Evolutionary conservation across 192 early-diverging fungal genomes (phyloP).

Genomic region (Pilaira anomala): DNA sequence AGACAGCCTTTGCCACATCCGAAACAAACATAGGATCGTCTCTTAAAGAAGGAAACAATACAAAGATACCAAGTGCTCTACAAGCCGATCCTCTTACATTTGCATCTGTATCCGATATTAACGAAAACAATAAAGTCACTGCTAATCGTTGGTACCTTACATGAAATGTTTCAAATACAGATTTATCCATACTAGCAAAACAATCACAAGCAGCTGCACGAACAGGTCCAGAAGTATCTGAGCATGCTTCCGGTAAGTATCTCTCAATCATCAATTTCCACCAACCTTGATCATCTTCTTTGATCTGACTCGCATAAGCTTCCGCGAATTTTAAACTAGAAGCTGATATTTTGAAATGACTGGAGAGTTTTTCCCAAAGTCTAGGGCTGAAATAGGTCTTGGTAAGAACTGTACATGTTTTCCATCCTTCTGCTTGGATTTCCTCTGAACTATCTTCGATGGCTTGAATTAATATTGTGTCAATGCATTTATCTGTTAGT

Average conservation of each 20-base stretch:
- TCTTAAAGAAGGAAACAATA: slow-evolving; percentile 50
- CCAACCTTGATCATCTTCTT: slow-evolving; percentile 24
- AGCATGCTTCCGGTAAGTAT: slow-evolving; percentile 43
- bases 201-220: slow-evolving; percentile 48
- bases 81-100: slow-evolving; percentile 61
- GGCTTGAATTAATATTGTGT: not conserved
- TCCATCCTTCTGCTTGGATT: slow-evolving; percentile 40
- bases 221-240: slow-evolving; percentile 34
- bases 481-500: slow-evolving; percentile 1
- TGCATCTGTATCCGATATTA: slow-evolving; percentile 51
- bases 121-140: slow-evolving; percentile 42
- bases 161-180: slow-evolving; percentile 39
- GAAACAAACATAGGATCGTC: slow-evolving; percentile 58
- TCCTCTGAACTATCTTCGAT: not conserved
- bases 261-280: slow-evolving; percentile 41
- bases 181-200: slow-evolving; percentile 39
- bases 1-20: slow-evolving; percentile 52
- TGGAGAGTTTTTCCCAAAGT: not conserved
- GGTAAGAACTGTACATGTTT: slow-evolving; percentile 34
- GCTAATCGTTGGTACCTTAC: slow-evolving; percentile 42
- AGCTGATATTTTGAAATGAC: not conserved
- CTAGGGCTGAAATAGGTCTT: slow-evolving; percentile 25
- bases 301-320: slow-evolving; percentile 2
- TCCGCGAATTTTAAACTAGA: slow-evolving; percentile 1
- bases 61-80: slow-evolving; percentile 60